Base-by-base conservation (phyloP, 2,329 filamentous ascomycete species). In the Xylariaceae sp. region DNA sequence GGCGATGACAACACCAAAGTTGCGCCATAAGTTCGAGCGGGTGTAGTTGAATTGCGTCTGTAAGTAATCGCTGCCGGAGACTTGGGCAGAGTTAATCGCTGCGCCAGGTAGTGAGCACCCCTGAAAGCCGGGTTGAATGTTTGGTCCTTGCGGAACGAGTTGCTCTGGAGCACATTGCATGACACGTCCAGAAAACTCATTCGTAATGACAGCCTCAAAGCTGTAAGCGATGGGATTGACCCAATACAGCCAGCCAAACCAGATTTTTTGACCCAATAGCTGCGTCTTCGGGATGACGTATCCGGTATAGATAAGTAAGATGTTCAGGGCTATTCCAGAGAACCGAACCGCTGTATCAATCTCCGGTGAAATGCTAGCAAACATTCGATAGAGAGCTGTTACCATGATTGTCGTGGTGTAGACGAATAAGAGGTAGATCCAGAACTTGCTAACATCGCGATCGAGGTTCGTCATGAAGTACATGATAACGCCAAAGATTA, bases 391-490 rank as follows among this genome's bases (percentile, higher is more conserved):
- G 31, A 71, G 58, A 2, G 69, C 67, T 12, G 71, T 73, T 23
- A 69, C 58, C 47, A 65, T 62, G 11, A 72, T 57, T 0, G 71
- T 71, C 5, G 63, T 69, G 12, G 59, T 59, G 47, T 70, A 73
- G 12, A 84, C 80, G 60, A 89, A 85, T 1, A 89, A 71, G 58
- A 84, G 81, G 64, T 84, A 83, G 51, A 87, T 86, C 69, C 88
- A 90, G 70, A 89, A 90, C 21, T 87, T 81, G 39, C 85, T 87
- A 0, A 88, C 80, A 24, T 85, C 83, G 24, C 87, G 77, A 50
- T 87, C 80, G 1, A 94, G 78, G 47, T 88, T 86, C 0, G 87
- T 84, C 87, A 94, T 87, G 73, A 92, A 93, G 76, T 93, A 94
- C 33, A 93, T 78, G 16, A 87, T 82, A 34, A 91, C 44, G 60